Evolutionary conservation across 371 early-diverging fungal species (phyloP), one percentile per base, ranked within the genome.

Genomic region (Mucor ambiguus): DNA sequence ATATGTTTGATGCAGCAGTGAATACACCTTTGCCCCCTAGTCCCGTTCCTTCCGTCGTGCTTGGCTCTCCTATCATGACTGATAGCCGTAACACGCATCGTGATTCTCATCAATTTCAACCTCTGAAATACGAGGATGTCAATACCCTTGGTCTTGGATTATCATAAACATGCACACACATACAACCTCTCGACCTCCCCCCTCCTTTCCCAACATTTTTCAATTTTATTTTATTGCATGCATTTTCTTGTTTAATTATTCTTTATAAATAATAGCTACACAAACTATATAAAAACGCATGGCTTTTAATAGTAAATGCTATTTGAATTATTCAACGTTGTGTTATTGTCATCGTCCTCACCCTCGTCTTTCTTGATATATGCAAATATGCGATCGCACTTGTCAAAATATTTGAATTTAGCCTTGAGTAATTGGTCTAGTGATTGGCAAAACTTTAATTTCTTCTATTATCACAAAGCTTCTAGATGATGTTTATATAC

Each of bases 101-200:
- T 20, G 37, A 28, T 20, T 26, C 62, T 22, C 46, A 9, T 22
- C 46, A 46, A 28, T 52, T 28, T 28, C 52, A 52, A 4, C 28
- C 52, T 14, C 16, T 28, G 6, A 63, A 60, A 24, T 64, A 54
- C 30, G 61, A 64, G 16, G 69, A 69, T 28, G 58, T 46, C 18
- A 64, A 69, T 64, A 64, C 69, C 63, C 69, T 69, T 41, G 56
- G 64, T 22, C 35, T 68, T 59, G 60, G 66, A 29, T 54, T 60
- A 48, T 52, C 52, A 28, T 52, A 22, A 20, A 49, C 12, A 7
- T 4, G 14, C 9, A 22, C n/a, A 46, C 9, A 22, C 9, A 20
- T 9, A 46, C 22, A 3, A 46, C 22, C 22, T 46, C 22, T 22
- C 46, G 18, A 41, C 16, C 46, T 7, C 33, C 37, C 30, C 30